Percentiles rank a stretch among this genome's conserved stretches.
phyloP scores from a whole-genome alignment of 352 stramenopile species.

The Phytophthora cactorum region DNA sequence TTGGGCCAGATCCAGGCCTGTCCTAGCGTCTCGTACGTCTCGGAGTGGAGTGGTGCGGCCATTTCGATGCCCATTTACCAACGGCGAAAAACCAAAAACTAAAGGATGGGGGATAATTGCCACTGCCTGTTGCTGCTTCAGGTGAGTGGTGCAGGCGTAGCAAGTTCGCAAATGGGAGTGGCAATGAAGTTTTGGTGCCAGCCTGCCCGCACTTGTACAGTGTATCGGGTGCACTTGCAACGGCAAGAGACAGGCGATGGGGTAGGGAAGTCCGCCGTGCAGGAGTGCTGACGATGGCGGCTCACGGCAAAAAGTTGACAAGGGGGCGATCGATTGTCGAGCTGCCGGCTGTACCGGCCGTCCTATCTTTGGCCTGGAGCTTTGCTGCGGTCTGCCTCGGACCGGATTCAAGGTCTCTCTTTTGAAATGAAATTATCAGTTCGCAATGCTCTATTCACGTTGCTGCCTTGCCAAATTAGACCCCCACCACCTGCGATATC shows the following conservation, averaged over 20 bases:
- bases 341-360: constrained; percentile 9
- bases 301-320: constrained; percentile 24
- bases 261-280: constrained; percentile 16
- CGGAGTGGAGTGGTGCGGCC: constrained; percentile 25
- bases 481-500: neutral
- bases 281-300: constrained; percentile 24
- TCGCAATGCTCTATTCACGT: neutral
- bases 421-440: constrained; percentile 8
- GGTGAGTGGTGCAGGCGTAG: constrained; percentile 16
- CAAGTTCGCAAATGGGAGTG: constrained; percentile 36
- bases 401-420: constrained; percentile 31
- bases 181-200: neutral
- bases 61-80: constrained; percentile 34
- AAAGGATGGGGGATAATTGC: constrained; percentile 4
- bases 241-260: constrained; percentile 29
- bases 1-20: constrained; percentile 44
- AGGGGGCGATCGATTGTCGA: constrained; percentile 29
- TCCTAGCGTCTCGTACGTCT: constrained; percentile 48
- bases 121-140: neutral
- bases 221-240: constrained; percentile 12
- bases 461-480: neutral
- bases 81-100: neutral
- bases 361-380: constrained; percentile 22
- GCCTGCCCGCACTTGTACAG: neutral
- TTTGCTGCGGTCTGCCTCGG: constrained; percentile 20